phyloP scores from a whole-genome alignment of 2,329 filamentous ascomycete species.

The Penicillium digitatum region DNA sequence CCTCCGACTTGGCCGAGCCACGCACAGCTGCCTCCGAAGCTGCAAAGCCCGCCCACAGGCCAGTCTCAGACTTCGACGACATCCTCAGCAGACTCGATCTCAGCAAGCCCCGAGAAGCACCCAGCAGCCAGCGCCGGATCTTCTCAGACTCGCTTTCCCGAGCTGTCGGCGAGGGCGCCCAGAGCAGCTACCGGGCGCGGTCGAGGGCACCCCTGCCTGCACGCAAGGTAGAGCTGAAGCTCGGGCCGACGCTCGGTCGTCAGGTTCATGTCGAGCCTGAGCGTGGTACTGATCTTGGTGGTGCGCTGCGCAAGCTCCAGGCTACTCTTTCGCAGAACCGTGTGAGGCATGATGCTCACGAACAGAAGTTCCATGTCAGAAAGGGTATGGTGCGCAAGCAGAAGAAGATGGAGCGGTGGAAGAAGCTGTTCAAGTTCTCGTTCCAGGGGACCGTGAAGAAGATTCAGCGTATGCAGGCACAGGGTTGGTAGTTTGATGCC shows the following conservation, averaged over 20 bases:
- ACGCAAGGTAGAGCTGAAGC: slow-evolving; percentile 33
- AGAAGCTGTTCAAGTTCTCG: slow-evolving; percentile 44
- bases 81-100: slow-evolving; percentile 35
- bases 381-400: slow-evolving; percentile 43
- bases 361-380: slow-evolving; percentile 43
- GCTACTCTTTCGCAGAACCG: slow-evolving; percentile 30
- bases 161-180: slow-evolving; percentile 18
- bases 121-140: slow-evolving; percentile 2
- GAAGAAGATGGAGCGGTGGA: slow-evolving; percentile 39
- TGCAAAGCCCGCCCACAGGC: background rate
- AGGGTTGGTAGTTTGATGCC: slow-evolving; percentile 41
- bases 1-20: slow-evolving; percentile 26
- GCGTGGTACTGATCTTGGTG: slow-evolving; percentile 29
- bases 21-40: background rate
- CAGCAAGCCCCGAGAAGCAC: slow-evolving; percentile 8
- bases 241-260: slow-evolving; percentile 37
- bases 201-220: slow-evolving; percentile 13
- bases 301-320: slow-evolving; percentile 29
- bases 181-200: slow-evolving; percentile 2
- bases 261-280: slow-evolving; percentile 36
- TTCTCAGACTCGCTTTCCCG: slow-evolving; percentile 21
- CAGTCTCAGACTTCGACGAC: slow-evolving; percentile 29
- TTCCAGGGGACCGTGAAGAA: slow-evolving; percentile 42
- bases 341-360: slow-evolving; percentile 29
- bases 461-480: slow-evolving; percentile 44